A percentile compares a stretch with the other conserved stretches of the same genome.
phyloP scores from a whole-genome alignment of 2,329 filamentous ascomycete species.

The Colletotrichum musae region DNA sequence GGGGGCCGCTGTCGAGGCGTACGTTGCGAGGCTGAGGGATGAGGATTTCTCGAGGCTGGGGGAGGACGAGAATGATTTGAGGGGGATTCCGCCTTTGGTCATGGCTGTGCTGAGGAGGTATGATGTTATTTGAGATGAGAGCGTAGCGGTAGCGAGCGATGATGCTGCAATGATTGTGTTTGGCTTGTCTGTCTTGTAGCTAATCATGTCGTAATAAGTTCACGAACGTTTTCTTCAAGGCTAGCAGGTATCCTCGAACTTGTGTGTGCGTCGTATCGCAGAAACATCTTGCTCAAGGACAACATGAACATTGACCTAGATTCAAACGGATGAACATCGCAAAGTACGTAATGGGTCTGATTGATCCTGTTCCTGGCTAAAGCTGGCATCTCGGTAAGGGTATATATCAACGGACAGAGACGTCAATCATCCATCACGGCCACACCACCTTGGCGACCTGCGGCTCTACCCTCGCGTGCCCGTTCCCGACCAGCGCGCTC shows the following conservation, averaged over 20 bases:
- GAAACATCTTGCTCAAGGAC: no score
- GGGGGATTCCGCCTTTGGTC: conserved; percentile 27
- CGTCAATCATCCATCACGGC: neutral
- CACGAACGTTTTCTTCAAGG: neutral
- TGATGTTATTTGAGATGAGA: conserved; percentile 22
- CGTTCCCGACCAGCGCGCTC: neutral
- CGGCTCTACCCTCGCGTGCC: neutral
- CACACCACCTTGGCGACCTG: neutral
- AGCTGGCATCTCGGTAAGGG: neutral
- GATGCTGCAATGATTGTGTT: neutral
- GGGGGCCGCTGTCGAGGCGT: conserved; percentile 4
- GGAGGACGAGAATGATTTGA: conserved; percentile 25
- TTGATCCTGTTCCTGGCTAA: no score
- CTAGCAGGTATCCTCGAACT: no score
- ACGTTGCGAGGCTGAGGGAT: neutral
- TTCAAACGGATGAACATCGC: no score
- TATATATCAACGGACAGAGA: neutral
- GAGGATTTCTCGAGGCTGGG: conserved; percentile 12
- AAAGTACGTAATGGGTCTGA: no score
- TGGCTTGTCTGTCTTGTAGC: no score
- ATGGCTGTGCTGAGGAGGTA: conserved; percentile 29
- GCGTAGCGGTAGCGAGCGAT: neutral
- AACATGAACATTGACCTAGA: no score
- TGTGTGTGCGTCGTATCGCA: no score
- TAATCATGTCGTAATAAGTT: conserved; percentile 22